Conservation (phyloP, 1,139 yeast species). For the Pichia norvegensis region DNA sequence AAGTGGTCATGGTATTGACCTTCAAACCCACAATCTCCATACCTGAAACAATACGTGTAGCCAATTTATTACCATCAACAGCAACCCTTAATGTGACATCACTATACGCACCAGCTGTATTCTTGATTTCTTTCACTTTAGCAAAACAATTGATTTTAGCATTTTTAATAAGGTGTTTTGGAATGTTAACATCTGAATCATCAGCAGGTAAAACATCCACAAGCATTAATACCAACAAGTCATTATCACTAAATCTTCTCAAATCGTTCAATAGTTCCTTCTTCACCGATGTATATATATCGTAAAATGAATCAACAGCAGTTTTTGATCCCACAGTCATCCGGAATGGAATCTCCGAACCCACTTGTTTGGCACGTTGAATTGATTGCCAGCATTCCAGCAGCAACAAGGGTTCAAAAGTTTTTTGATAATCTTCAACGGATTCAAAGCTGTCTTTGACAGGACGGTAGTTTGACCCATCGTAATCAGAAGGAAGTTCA, state of each 20-base stretch:
- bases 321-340: slow-evolving; percentile 71
- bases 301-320: slow-evolving; percentile 80
- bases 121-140: slow-evolving; percentile 64
- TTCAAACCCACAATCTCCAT: slow-evolving; percentile 57
- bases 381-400: slow-evolving; percentile 94
- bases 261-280: slow-evolving; percentile 44
- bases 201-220: slow-evolving; percentile 28
- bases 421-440: slow-evolving; percentile 55
- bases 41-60: slow-evolving; percentile 54
- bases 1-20: slow-evolving; percentile 80
- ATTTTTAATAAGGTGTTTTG: slow-evolving; percentile 13
- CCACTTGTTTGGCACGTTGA: slow-evolving; percentile 60
- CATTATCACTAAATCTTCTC: slow-evolving; percentile 59
- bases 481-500: slow-evolving; percentile 51
- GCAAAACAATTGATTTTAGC: slow-evolving; percentile 52
- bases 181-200: slow-evolving; percentile 16
- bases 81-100: slow-evolving; percentile 69
- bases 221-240: slow-evolving; percentile 61
- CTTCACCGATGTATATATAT: slow-evolving; percentile 71
- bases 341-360: slow-evolving; percentile 57
- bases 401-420: slow-evolving; percentile 73
- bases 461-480: slow-evolving; percentile 25
- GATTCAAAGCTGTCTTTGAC: slow-evolving; percentile 44
- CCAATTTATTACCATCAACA: slow-evolving; percentile 35
- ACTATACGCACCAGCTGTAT: slow-evolving; percentile 52